Conservation (phyloP, 2,329 filamentous ascomycete genomes). For the Raffaelea ambrosiae region DNA sequence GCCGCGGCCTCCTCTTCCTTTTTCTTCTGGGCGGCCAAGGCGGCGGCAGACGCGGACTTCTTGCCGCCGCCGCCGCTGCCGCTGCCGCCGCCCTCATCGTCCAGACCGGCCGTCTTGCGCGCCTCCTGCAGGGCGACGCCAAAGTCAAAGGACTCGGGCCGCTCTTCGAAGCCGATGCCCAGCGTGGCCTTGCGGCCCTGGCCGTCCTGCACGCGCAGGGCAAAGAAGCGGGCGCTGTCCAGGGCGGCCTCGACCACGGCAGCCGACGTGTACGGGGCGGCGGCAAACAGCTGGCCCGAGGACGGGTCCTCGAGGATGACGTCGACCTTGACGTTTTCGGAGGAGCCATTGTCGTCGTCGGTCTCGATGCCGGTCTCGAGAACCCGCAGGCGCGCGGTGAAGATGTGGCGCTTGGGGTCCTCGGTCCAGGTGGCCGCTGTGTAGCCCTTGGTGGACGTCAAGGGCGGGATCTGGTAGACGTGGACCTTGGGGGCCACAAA, state of each 20-base stretch:
- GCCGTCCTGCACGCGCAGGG: constrained; percentile 68
- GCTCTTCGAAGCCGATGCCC: constrained; percentile 81
- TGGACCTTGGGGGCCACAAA: constrained; percentile 68
- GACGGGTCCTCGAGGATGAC: constrained; percentile 70
- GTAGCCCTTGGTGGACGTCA: constrained; percentile 71
- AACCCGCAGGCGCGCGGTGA: constrained; percentile 73
- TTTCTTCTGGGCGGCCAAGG: too few species aligned
- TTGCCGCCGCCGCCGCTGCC: not conserved
- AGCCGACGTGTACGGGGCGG: constrained; percentile 63
- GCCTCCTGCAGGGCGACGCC: constrained; percentile 72
- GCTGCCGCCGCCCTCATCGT: constrained; percentile 26
- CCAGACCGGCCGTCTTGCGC: constrained; percentile 58
- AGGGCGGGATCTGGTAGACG: constrained; percentile 80
- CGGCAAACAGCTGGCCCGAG: constrained; percentile 71
- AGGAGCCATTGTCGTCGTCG: constrained; percentile 19
- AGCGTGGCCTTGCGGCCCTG: constrained; percentile 68
- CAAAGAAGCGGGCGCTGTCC: constrained; percentile 79
- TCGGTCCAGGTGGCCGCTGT: constrained; percentile 69
- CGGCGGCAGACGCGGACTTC: constrained; percentile 13
- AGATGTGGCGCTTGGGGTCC: constrained; percentile 66
- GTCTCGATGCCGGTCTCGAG: constrained; percentile 60
- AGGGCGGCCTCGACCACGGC: constrained; percentile 66
- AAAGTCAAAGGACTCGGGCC: constrained; percentile 80
- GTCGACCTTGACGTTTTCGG: constrained; percentile 59
- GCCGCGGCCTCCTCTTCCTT: constrained; percentile 23